Conservation (phyloP, 768 basidiomycete species). For the Astraeus odoratus region DNA sequence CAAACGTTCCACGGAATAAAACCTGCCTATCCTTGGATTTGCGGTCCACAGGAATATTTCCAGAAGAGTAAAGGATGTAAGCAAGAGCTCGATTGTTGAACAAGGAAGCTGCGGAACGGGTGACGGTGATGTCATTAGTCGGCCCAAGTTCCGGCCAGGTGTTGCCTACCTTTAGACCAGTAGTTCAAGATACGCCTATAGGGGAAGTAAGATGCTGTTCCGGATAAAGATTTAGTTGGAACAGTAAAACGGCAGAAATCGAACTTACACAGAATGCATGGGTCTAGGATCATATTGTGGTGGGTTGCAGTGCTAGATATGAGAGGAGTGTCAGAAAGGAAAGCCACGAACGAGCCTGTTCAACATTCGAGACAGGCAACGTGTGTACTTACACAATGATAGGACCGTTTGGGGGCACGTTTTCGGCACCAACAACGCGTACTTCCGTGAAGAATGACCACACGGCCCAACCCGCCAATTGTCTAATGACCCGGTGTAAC, state of each 20-base stretch:
- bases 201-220: slow-evolving; percentile 73
- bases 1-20: slow-evolving; percentile 85
- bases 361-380: neutral
- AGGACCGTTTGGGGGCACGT: slow-evolving; percentile 84
- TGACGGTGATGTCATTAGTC: slow-evolving; percentile 12
- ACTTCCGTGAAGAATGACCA: slow-evolving; percentile 87
- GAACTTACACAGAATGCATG: slow-evolving; percentile 67
- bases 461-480: slow-evolving; percentile 65
- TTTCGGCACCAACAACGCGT: slow-evolving; percentile 78
- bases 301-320: slow-evolving; percentile 67
- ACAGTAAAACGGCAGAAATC: slow-evolving; percentile 10
- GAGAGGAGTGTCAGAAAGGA: neutral
- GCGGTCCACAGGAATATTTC: slow-evolving; percentile 97
- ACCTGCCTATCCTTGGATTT: slow-evolving; percentile 88
- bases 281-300: slow-evolving; percentile 95
- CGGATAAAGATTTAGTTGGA: slow-evolving; percentile 13
- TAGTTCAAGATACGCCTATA: slow-evolving; percentile 77
- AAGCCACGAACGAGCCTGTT: neutral
- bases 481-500: slow-evolving; percentile 66
- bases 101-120: slow-evolving; percentile 56
- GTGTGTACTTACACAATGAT: slow-evolving; percentile 73
- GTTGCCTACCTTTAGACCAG: slow-evolving; percentile 79
- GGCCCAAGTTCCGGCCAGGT: slow-evolving; percentile 8
- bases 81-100: slow-evolving; percentile 73
- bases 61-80: slow-evolving; percentile 76